A percentile compares a stretch with the other conserved stretches of the same genome.
Evolutionary conservation across 352 stramenopile genomes (phyloP).

Genomic region (Pilasporangium apinafurcum): DNA sequence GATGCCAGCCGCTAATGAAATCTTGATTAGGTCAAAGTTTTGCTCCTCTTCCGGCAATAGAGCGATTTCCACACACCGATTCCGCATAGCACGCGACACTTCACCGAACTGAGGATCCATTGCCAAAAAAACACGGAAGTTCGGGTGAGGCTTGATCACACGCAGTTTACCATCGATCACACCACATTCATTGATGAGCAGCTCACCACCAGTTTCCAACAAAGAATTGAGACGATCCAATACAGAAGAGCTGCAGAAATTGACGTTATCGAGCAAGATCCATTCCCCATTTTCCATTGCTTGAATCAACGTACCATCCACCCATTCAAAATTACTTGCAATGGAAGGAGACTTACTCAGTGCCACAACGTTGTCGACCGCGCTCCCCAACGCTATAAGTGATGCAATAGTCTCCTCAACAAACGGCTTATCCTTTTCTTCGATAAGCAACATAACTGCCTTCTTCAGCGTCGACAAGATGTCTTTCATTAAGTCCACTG

Average conservation of each 20-base stretch:
- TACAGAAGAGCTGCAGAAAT: conserved; percentile 98
- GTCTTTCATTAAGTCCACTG: conserved; percentile 48
- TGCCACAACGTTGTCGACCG: conserved; percentile 32
- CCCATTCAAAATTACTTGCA: conserved; percentile 94
- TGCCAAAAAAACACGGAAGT: conserved; percentile 99
- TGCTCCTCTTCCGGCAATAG: conserved; percentile 41
- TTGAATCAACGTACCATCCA: conserved; percentile 96
- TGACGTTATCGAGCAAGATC: conserved; percentile 99
- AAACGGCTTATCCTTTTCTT: background rate
- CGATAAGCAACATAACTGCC: conserved; percentile 2
- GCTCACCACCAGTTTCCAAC: conserved; percentile 95
- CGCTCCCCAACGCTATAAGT: conserved; percentile 12
- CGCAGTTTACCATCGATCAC: conserved; percentile 87
- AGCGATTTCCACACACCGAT: conserved; percentile 98
- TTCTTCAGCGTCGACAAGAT: conserved; percentile 35
- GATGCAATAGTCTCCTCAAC: background rate
- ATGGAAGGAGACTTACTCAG: conserved; percentile 63
- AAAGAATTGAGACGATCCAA: conserved; percentile 99
- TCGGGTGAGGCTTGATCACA: conserved; percentile 94
- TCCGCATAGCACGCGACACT: conserved; percentile 99
- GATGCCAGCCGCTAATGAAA: conserved; percentile 50
- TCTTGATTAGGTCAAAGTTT: conserved; percentile 60
- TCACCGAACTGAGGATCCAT: conserved; percentile 96
- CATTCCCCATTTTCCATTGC: conserved; percentile 98
- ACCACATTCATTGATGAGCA: conserved; percentile 99